A percentile compares a stretch with the other conserved stretches of the same genome.
These are phyloP conservation scores for Mortierella claussenii DNA, from an alignment of 192 early-diverging fungal genomes.

Conservation along the genomic window DNA sequence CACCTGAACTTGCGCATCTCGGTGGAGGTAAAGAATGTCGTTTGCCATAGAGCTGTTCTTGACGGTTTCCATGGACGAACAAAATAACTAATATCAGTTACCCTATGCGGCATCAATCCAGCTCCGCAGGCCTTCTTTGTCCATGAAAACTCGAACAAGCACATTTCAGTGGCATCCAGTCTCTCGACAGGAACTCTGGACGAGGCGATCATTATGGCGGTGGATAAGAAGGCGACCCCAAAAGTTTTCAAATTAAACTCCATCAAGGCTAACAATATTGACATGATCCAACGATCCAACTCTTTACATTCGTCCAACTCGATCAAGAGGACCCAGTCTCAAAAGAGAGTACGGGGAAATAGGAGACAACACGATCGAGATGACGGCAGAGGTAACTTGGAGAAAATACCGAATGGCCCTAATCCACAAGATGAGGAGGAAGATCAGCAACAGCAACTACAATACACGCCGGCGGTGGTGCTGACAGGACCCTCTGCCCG, in stretches of 20 bases:
- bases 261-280: slow-evolving; percentile 24
- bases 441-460: slow-evolving; percentile 13
- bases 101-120: too few relatives aligned
- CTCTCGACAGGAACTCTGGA: slow-evolving; percentile 28
- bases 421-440: not conserved
- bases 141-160: slow-evolving; percentile 21
- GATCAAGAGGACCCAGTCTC: slow-evolving; percentile 27
- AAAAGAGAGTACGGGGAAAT: slow-evolving; percentile 6
- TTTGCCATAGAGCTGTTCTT: not conserved
- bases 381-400: not conserved
- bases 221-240: slow-evolving; percentile 22
- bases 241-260: slow-evolving; percentile 23
- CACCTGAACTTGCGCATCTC: slow-evolving; percentile 8
- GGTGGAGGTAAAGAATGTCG: slow-evolving; percentile 6
- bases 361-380: not conserved
- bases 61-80: too few relatives aligned
- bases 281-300: slow-evolving; percentile 46
- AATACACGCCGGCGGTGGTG: slow-evolving; percentile 40
- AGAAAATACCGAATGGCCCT: not conserved
- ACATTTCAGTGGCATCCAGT: slow-evolving; percentile 30
- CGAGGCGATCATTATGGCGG: slow-evolving; percentile 31
- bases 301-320: slow-evolving; percentile 35
- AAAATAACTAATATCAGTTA: too few relatives aligned
- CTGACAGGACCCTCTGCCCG: slow-evolving; percentile 41
- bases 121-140: slow-evolving; percentile 17